Base-by-base conservation (phyloP, 2,329 filamentous ascomycete species). In the Paecilomyces dactylethromorphus region DNA sequence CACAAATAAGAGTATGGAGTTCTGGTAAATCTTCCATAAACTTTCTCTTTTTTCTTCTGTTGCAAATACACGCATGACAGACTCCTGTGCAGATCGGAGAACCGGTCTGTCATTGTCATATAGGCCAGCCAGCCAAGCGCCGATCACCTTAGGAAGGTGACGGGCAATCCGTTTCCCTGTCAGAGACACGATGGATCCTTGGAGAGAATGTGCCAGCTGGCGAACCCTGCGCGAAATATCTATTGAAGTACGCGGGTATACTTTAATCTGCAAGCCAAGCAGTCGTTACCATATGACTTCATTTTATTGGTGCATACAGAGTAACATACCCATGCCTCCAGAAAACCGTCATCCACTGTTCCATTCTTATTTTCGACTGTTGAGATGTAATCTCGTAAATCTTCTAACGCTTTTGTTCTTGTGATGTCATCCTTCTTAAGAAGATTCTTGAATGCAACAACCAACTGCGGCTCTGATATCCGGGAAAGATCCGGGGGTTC, bases 361-460 rank as follows among this genome's bases (percentile, higher is more conserved):
- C 82, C 84, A 65, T 82, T 78, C 58, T 80, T 65, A 21, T 67
- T 61, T 81, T 83, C 71, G 71, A 81, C 50, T 74, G 81, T 72
- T 79, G 82, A 80, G 45, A 90, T 79, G 69, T 89, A 83, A 33
- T 82, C 73, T 54, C 91, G 81, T 21, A 99, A 76, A 56, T 97
- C 93, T 66, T 97, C 92, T 29, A 99, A 79, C 0, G 91, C 93
- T 73, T 93, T 96, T 7, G 88, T 83, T 72, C 96, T 96, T 39
- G 94, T 99, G 11, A 87, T 96, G 68, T 87, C 88, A 77, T 97
- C 93, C 76, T 94, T 96, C 78, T 97, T 99, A 55, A 87, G 82
- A 3, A 97, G 77, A 66, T 95, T 96, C 75, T 97, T 96, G 78
- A 97, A 91, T n/a, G 87, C 86, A 13, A 97, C 92, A 39, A 93